Percentiles rank a stretch among this genome's conserved stretches.
phyloP scores from a whole-genome alignment of 129 eudicot species.

The Artemisia annua region DNA sequence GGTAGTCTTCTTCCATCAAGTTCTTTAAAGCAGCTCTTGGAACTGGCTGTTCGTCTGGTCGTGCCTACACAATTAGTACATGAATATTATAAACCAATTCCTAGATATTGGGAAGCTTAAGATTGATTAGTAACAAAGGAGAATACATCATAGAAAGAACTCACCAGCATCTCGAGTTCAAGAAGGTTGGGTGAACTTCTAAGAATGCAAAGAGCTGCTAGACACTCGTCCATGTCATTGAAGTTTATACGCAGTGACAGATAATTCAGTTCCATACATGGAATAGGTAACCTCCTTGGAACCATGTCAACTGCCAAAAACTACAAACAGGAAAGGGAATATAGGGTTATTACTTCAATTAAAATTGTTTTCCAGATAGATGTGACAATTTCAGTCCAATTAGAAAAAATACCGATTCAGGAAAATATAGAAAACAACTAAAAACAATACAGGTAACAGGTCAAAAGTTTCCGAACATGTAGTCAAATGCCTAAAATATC shows the following conservation, averaged over 20 bases:
- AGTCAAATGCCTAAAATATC: too few relatives aligned
- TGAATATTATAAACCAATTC: background rate
- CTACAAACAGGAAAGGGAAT: conserved; percentile 34
- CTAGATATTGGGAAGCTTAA: background rate
- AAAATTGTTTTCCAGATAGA: background rate
- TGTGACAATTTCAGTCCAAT: too few relatives aligned
- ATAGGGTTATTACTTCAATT: background rate
- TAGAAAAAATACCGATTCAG: too few relatives aligned
- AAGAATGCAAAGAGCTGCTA: conserved; percentile 84
- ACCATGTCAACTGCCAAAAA: conserved; percentile 71
- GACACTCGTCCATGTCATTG: conserved; percentile 59
- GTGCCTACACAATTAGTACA: conserved; percentile 51
- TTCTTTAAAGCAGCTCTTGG: conserved; percentile 28
- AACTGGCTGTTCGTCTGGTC: conserved; percentile 58
- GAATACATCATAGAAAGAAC: conserved; percentile 18
- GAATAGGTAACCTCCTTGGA: conserved; percentile 68
- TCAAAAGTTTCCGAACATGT: background rate
- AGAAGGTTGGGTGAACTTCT: conserved; percentile 86
- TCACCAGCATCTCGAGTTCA: conserved; percentile 84
- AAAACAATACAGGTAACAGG: background rate
- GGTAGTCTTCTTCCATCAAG: conserved; percentile 44
- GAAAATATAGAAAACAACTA: too few relatives aligned
- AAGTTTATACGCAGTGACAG: conserved; percentile 77
- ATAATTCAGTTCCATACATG: conserved; percentile 70
- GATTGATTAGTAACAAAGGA: background rate